Percentiles rank a stretch among this genome's conserved stretches.
These are phyloP conservation scores for Borealophlyctis nickersoniae DNA, from an alignment of 192 early-diverging fungal genomes.

Conservation along the genomic window DNA sequence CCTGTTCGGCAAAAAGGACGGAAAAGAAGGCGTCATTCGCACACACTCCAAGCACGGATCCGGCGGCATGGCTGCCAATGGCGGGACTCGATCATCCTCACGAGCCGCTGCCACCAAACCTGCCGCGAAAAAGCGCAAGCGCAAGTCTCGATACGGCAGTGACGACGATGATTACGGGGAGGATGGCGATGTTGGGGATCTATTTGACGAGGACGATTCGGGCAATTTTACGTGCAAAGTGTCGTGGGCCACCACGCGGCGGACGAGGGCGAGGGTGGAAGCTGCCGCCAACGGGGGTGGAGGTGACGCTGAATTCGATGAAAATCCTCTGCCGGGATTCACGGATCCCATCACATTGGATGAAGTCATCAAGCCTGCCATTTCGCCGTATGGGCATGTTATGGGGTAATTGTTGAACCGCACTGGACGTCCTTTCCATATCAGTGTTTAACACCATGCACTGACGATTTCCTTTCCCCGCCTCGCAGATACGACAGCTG, in stretches of 20 bases:
- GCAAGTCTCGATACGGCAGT: constrained; percentile 41
- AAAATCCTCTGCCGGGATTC: constrained; percentile 87
- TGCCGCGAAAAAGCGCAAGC: constrained; percentile 49
- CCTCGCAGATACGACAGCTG: constrained; percentile 36
- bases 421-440: background rate
- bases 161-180: constrained; percentile 60
- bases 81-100: background rate
- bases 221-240: constrained; percentile 60
- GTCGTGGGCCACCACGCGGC: constrained; percentile 57
- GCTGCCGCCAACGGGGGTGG: constrained; percentile 40
- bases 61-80: constrained; percentile 47
- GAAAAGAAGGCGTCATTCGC: constrained; percentile 76
- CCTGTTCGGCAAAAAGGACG: constrained; percentile 82
- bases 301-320: constrained; percentile 46
- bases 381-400: constrained; percentile 82
- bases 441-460: background rate
- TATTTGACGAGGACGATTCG: constrained; percentile 53
- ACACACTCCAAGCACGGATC: constrained; percentile 59
- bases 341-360: constrained; percentile 94
- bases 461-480: constrained; percentile 2
- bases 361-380: constrained; percentile 84
- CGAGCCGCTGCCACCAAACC: constrained; percentile 14
- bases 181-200: constrained; percentile 56
- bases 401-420: constrained; percentile 29
- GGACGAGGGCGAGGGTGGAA: constrained; percentile 46